These are phyloP conservation scores for Emmonsia crescens DNA, from an alignment of 2,329 filamentous ascomycete species.

Conservation along the genomic window DNA sequence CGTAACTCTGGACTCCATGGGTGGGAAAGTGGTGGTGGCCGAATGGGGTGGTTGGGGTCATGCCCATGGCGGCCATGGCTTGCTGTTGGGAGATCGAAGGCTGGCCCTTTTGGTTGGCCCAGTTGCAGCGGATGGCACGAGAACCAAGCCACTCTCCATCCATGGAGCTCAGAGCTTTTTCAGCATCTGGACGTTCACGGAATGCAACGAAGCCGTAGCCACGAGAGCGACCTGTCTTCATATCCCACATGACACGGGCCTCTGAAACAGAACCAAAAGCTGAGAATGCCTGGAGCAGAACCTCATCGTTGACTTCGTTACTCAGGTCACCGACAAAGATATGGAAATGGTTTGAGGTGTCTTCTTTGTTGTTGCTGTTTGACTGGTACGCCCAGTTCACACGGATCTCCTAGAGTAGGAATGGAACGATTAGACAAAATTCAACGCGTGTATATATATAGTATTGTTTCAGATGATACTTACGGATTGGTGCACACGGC, in stretches of 20 bases:
- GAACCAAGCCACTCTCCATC: conserved; percentile 98
- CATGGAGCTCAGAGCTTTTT: conserved; percentile 95
- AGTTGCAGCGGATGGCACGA: conserved; percentile 96
- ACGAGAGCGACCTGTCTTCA: conserved; percentile 97
- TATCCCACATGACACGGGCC: conserved; percentile 99
- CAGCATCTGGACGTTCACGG: conserved; percentile 83
- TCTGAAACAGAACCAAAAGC: conserved; percentile 94
- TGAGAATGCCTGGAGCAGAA: conserved; percentile 86
- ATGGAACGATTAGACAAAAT: not conserved
- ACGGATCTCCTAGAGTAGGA: conserved; percentile 68
- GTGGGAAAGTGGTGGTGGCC: conserved; percentile 97
- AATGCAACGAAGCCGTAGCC: conserved; percentile 98
- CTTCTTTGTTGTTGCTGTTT: conserved; percentile 87
- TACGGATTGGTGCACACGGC: conserved; percentile 91
- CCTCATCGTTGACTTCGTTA: conserved; percentile 97
- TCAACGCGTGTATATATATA: no score
- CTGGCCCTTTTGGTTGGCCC: conserved; percentile 99
- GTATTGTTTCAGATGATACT: conserved; percentile 22
- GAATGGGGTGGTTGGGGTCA: conserved; percentile 89
- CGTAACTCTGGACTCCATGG: conserved; percentile 91
- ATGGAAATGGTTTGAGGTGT: conserved; percentile 96
- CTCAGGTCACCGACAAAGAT: conserved; percentile 97
- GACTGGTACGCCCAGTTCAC: conserved; percentile 99
- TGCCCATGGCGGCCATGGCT: conserved; percentile 92
- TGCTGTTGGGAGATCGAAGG: conserved; percentile 97